phyloP scores from a whole-genome alignment of 2,329 filamentous ascomycete genomes.

The Xylaria sp. region DNA sequence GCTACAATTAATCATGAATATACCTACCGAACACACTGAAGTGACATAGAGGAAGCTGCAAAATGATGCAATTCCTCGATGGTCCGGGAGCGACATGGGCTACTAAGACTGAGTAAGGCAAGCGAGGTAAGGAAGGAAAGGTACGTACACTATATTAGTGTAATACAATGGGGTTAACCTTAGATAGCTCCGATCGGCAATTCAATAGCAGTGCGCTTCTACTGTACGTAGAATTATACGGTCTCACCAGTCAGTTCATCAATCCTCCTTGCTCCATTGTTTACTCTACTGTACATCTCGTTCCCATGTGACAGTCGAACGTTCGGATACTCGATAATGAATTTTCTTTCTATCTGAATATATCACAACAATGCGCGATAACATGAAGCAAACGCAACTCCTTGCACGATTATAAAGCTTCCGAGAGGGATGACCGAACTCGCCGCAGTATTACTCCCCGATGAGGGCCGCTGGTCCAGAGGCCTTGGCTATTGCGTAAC shows the following conservation, averaged over 20 bases:
- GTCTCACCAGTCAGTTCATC: neutral
- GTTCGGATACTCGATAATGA: neutral
- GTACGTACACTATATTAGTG: too few relatives aligned
- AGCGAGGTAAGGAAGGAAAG: too few relatives aligned
- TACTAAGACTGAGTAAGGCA: neutral
- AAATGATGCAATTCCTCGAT: slow-evolving; percentile 17
- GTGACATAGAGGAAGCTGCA: neutral
- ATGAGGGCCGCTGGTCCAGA: neutral
- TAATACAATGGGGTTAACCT: slow-evolving; percentile 1
- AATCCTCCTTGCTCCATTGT: neutral
- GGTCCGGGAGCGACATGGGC: too few relatives aligned
- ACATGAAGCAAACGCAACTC: neutral
- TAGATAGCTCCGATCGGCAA: slow-evolving; percentile 19
- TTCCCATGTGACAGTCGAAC: neutral
- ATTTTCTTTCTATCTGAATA: neutral
- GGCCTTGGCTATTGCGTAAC: slow-evolving; percentile 2
- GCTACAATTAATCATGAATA: neutral
- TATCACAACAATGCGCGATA: neutral
- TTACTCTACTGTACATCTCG: neutral
- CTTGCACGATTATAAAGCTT: neutral
- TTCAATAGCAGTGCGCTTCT: neutral
- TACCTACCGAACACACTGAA: neutral
- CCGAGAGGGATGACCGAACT: neutral
- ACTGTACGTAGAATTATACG: neutral
- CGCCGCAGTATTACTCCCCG: neutral